phyloP scores from a whole-genome alignment of 495 filamentous ascomycete species.

The Xylaria grammica region DNA sequence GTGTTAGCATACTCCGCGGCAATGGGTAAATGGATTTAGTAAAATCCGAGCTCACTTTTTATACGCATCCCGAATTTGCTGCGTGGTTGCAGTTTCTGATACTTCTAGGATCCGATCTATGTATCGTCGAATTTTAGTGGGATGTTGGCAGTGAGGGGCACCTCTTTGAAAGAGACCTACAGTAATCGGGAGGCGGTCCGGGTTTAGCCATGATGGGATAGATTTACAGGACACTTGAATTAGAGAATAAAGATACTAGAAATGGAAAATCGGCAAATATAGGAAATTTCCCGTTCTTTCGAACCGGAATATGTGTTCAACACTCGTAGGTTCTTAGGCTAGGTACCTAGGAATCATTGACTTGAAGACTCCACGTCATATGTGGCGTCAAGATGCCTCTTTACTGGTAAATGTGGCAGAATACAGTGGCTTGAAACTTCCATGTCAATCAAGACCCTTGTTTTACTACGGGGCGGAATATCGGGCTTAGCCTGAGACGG shows the following conservation, averaged over 20 bases:
- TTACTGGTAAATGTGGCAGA: not conserved
- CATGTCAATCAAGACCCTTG: slow-evolving; percentile 17
- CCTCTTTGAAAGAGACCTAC: slow-evolving; percentile 39
- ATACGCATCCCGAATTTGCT: slow-evolving; percentile 93
- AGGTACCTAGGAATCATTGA: slow-evolving; percentile 1
- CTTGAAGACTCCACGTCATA: slow-evolving; percentile 40
- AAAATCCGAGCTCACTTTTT: slow-evolving; percentile 65
- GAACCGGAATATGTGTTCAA: not conserved
- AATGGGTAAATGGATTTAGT: slow-evolving; percentile 4
- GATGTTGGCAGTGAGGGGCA: slow-evolving; percentile 7
- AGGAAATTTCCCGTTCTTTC: not conserved
- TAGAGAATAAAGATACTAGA: not conserved
- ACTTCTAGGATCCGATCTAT: slow-evolving; percentile 67
- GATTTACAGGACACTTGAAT: not conserved
- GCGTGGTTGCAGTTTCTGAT: slow-evolving; percentile 70
- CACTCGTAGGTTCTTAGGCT: not conserved
- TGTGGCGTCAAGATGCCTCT: slow-evolving; percentile 38
- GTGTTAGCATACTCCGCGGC: slow-evolving; percentile 10
- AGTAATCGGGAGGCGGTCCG: slow-evolving; percentile 56
- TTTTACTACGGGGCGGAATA: not conserved
- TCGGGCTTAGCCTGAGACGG: not conserved
- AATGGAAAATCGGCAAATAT: not conserved
- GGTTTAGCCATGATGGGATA: slow-evolving; percentile 42
- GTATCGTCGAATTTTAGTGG: slow-evolving; percentile 27
- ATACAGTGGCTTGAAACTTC: slow-evolving; percentile 29